Evolutionary conservation across 2,329 filamentous ascomycete genomes (phyloP), one percentile per base, ranked within the genome.

Genomic region (Pseudogymnoascus sp.): DNA sequence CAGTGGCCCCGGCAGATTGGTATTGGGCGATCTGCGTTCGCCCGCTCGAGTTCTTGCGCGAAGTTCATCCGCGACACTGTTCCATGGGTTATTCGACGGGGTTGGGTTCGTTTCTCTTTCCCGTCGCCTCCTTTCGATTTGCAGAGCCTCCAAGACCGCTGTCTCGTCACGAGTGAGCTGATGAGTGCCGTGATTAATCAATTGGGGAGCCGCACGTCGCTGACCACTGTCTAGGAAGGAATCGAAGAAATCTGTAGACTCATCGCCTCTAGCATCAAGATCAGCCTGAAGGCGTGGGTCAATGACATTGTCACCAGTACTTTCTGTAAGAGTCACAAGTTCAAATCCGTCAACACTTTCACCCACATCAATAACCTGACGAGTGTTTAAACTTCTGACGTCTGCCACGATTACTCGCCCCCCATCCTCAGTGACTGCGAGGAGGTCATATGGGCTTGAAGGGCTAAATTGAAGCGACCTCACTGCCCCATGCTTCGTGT

Each of bases 381-480:
- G 85, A 61, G 84, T 78, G 66, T 91, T 86, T 21, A 86, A 84
- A 68, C 80, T 83, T 31, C 90, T 83, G 60, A 90, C 77, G 74
- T 95, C 90, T 4, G 88, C 88, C 40, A 93, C 80, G 39, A 89
- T 90, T 14, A 93, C 80, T 63, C 86, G 81, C 3, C 88, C 89
- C 67, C 90, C 87, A 70, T 96, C 90, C 75, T 99, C 95, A 7
- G 92, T 90, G 93, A 95, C 97, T 5, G 96, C 89, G 42, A 99
- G 79, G 16, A 99, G 83, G 72, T 97, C 93, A 80, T 88, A 93
- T 0, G 93, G 91, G 1, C 90, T 89, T n/a, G 34, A 61, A 0
- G 93, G 93, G 4, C 90, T 92, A 73, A 99, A 99, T 1, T 88
- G 83, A 89, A 97, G 96, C 66, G 92, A 91, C 66, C 95, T 85